Base-by-base conservation (phyloP, 2,329 filamentous ascomycete species). In the Colletotrichum higginsianum region DNA sequence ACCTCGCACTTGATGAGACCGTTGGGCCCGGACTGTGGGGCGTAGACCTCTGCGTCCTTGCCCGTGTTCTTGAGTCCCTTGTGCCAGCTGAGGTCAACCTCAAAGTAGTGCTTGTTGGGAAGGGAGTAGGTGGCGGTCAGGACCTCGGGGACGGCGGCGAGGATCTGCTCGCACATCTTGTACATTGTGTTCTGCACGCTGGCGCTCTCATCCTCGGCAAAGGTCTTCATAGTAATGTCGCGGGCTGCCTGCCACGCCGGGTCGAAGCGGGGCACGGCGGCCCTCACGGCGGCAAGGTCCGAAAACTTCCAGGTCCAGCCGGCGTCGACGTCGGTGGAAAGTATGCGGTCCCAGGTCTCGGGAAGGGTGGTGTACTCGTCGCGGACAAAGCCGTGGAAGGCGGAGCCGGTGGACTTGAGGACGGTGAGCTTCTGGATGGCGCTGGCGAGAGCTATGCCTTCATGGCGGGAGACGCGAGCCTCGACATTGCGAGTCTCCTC, bases 81-180 rank as follows among this genome's bases (percentile, higher is more conserved):
- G 88, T 98, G 94, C 96, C 96, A 99, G 84, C 93, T 96, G 79
- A 99, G 85, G 80, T 98, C 96, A 82, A 98, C 92, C 84, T 98
- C 96, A 80, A 98, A 98, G 85, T 98, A 98, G 84, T 99, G 96
- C 86, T 98, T 98, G 87, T 99, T 99, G 13, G 96, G 96, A 78
- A 99, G 87, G 11, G 92, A 87, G 81, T 98, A 98, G 77, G 92
- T 89, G 52, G 96, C 94, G 26, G 88, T 86, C 55, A 92, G 89
- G 26, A 95, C 89, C 74, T 91, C 86, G 16, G 94, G 92, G 30
- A 91, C 93, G 26, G 87, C 90, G 11, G 89, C 92, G 64, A 99
- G 86, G 76, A 99, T 98, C 81, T 92, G 86, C 82, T 96, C 93
- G 77, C 90, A 91, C 96, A 99, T 99, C 87, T 98, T 97, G 87